phyloP scores from a whole-genome alignment of 1,139 yeast genomes.

The Suhomyces anneliseae region DNA sequence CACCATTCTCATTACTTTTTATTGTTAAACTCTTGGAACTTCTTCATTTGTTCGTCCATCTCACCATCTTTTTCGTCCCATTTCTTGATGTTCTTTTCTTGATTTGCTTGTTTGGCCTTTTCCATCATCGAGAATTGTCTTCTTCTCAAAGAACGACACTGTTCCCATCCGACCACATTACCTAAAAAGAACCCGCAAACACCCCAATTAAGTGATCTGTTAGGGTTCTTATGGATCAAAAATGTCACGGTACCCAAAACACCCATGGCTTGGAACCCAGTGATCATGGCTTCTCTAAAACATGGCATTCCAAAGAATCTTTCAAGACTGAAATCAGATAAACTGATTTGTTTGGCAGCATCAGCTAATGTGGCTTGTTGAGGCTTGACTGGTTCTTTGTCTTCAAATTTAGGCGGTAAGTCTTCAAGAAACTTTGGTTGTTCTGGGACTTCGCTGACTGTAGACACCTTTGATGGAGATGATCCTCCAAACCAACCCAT shows the following conservation, averaged over 20 bases:
- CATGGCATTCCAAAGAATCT: constrained; percentile 75
- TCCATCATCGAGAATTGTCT: constrained; percentile 62
- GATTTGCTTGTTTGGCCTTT: constrained; percentile 55
- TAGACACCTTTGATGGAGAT: constrained; percentile 22
- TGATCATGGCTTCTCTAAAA: constrained; percentile 82
- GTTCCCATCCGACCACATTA: constrained; percentile 88
- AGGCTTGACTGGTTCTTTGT: constrained; percentile 23
- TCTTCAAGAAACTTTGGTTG: constrained; percentile 19
- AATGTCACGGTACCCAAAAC: constrained; percentile 75
- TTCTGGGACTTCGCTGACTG: constrained; percentile 18
- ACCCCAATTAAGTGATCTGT: constrained; percentile 76
- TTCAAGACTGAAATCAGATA: constrained; percentile 56
- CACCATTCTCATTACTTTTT: constrained; percentile 1
- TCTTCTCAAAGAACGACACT: constrained; percentile 73
- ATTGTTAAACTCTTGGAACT: constrained; percentile 27
- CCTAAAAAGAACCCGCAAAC: constrained; percentile 80
- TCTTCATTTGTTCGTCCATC: constrained; percentile 25
- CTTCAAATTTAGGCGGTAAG: constrained; percentile 50
- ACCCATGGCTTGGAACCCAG: constrained; percentile 84
- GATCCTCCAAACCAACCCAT: constrained; percentile 28
- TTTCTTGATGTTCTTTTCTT: constrained; percentile 32
- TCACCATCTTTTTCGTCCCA: constrained; percentile 23
- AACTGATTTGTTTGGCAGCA: constrained; percentile 30
- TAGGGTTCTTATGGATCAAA: constrained; percentile 61
- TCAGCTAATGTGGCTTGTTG: constrained; percentile 27